Evolutionary conservation across 1,284 basidiomycete species (phyloP).

Genomic region (Ceratobasidium sp.): DNA sequence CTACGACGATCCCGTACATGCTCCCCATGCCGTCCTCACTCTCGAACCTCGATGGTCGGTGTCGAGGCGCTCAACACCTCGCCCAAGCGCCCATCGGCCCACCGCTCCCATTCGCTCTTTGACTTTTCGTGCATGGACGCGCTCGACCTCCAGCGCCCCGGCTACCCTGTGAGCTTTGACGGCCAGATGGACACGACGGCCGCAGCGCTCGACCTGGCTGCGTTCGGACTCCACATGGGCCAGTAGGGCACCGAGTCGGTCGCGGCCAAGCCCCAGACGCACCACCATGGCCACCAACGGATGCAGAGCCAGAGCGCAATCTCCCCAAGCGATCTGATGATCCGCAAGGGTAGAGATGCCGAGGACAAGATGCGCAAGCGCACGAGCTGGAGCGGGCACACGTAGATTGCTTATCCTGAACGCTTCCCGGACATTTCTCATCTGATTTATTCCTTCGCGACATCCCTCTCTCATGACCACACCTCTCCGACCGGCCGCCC

Average conservation of each 20-base stretch:
- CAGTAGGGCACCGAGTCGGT: not conserved
- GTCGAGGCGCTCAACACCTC: slow-evolving; percentile 27
- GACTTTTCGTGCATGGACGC: slow-evolving; percentile 42
- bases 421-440: not conserved
- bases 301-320: slow-evolving; percentile 27
- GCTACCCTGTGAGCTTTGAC: slow-evolving; percentile 34
- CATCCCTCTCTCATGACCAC: slow-evolving; percentile 5
- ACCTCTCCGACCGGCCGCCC: slow-evolving; percentile 20
- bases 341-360: slow-evolving; percentile 24
- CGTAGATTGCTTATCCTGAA: slow-evolving; percentile 18
- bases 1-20: slow-evolving; percentile 35
- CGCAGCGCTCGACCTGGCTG: slow-evolving; percentile 40
- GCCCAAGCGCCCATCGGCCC: slow-evolving; percentile 23
- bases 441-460: slow-evolving; percentile 28
- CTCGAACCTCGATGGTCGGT: slow-evolving; percentile 41
- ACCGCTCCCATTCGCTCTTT: slow-evolving; percentile 36
- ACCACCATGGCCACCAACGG: slow-evolving; percentile 11
- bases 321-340: slow-evolving; percentile 38
- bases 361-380: slow-evolving; percentile 41
- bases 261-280: not conserved
- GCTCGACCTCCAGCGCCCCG: slow-evolving; percentile 32
- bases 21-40: slow-evolving; percentile 41
- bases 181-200: slow-evolving; percentile 13
- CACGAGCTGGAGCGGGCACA: slow-evolving; percentile 43
- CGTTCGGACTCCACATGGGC: slow-evolving; percentile 26